A percentile compares a stretch with the other conserved stretches of the same genome.
Conservation (phyloP, 768 basidiomycete species). For the Suillus brevipes region DNA sequence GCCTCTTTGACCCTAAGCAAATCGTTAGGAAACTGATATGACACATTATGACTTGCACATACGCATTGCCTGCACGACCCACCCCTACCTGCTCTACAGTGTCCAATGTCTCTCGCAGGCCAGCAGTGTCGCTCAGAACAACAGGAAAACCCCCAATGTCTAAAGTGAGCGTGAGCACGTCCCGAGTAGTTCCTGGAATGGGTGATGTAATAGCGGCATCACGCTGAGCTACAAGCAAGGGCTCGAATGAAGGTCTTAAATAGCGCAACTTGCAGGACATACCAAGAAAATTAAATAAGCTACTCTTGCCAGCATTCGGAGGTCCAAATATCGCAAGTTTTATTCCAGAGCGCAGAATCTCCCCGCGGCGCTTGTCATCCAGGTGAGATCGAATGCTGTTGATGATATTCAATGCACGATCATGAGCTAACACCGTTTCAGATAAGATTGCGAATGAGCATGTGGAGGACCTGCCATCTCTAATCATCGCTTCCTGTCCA, state of each 20-base stretch:
- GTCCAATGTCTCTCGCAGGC: conserved; percentile 61
- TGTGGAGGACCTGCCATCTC: conserved; percentile 50
- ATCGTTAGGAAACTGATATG: background rate
- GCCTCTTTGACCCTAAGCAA: conserved; percentile 57
- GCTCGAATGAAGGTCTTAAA: background rate
- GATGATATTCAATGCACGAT: conserved; percentile 50
- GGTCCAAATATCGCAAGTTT: conserved; percentile 88
- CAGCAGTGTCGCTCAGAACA: conserved; percentile 83
- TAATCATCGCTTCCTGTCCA: conserved; percentile 72
- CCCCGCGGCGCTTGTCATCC: conserved; percentile 72
- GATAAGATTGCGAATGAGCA: background rate
- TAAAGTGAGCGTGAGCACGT: conserved; percentile 80
- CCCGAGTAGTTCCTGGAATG: conserved; percentile 86
- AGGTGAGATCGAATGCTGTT: conserved; percentile 56
- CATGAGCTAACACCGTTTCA: conserved; percentile 44
- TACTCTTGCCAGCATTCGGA: conserved; percentile 94
- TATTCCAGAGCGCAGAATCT: conserved; percentile 81
- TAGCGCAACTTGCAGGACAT: conserved; percentile 10
- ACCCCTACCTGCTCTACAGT: conserved; percentile 82
- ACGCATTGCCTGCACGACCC: conserved; percentile 70
- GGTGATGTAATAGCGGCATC: conserved; percentile 90
- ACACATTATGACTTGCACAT: conserved; percentile 27
- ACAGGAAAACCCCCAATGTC: conserved; percentile 89
- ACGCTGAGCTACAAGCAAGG: conserved; percentile 58
- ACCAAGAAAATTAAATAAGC: conserved; percentile 84